Evolutionary conservation across 2,329 filamentous ascomycete genomes (phyloP), one percentile per base, ranked within the genome.

Genomic region (Aureobasidium leucospermi): DNA sequence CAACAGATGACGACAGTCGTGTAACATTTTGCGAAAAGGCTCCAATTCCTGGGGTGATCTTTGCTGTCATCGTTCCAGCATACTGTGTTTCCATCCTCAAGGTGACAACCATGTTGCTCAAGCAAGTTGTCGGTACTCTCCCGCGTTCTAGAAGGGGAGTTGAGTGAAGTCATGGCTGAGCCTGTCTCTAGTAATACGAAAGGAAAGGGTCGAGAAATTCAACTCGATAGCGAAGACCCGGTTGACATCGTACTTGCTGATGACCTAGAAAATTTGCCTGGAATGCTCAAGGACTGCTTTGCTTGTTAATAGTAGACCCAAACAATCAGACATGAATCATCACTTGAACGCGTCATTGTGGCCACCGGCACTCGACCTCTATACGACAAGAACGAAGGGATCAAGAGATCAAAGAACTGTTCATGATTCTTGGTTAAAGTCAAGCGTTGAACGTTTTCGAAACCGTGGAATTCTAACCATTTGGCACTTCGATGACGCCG

Each of bases 31-130:
- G 60, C 48, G 4, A 31, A 45, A 0, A 42, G 47, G 0, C 34
- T 58, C 63, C 63, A 65, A 36, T 65, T 63, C 6, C 62, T 47
- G 7, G 63, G 63, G 55, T 65, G 62, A 16, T 62, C 63, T 16
- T 46, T 36, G 16, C 51, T 60, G 34, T 53, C 56, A 9, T 61
- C 53, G 19, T 63, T 63, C 63, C 63, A 65, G 48, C 57, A 47
- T 13, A 65, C 43, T 38, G 60, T 39, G 39, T 63, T 61, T 9
- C 47, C 61, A 38, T 56, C 51, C 42, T 65, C 53, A 31, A 65
- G 41, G 23, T 63, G 62, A 13, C 63, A 61, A 9, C 59, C 62
- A 49, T 61, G 52, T 41, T 52, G 51, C 34, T 48, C 29, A 10
- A 60, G 49, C n/a, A 39, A 19, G 7, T 56, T 51, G 32, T 60